Percentiles rank a stretch among this genome's conserved stretches.
Evolutionary conservation across 2,329 filamentous ascomycete species (phyloP).

Genomic region (Arthrobotrys sphaeroides): DNA sequence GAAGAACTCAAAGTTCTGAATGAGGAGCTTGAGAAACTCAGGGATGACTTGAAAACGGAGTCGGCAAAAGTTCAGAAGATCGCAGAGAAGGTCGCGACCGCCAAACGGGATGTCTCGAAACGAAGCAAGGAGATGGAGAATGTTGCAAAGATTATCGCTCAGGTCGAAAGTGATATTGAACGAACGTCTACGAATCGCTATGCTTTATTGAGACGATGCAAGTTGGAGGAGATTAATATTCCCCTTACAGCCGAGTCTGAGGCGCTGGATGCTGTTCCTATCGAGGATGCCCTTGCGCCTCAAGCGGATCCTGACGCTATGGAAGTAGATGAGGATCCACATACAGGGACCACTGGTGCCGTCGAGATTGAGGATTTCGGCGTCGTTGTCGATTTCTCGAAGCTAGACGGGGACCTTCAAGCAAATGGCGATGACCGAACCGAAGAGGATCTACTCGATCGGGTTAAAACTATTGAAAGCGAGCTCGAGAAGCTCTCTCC

Average conservation of each 20-base stretch:
- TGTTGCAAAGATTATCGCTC: constrained; percentile 76
- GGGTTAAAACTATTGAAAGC: constrained; percentile 75
- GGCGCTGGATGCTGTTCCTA: constrained; percentile 80
- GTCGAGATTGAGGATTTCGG: constrained; percentile 85
- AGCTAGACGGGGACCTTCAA: constrained; percentile 82
- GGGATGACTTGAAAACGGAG: constrained; percentile 75
- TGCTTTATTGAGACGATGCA: constrained; percentile 83
- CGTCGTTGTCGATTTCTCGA: constrained; percentile 85
- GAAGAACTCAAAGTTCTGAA: constrained; percentile 76
- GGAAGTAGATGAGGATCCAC: constrained; percentile 80
- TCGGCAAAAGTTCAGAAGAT: constrained; percentile 75
- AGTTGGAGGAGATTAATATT: constrained; percentile 89
- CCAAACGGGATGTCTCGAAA: constrained; percentile 81
- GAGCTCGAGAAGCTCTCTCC: constrained; percentile 95
- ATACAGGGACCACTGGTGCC: constrained; percentile 65
- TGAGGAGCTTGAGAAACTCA: constrained; percentile 79
- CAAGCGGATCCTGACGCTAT: constrained; percentile 81
- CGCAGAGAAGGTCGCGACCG: constrained; percentile 78
- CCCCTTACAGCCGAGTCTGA: constrained; percentile 78
- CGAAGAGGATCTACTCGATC: constrained; percentile 80
- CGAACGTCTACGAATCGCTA: constrained; percentile 86
- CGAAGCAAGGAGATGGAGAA: constrained; percentile 83
- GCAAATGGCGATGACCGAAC: constrained; percentile 63
- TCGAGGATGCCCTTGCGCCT: constrained; percentile 80
- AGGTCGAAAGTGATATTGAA: constrained; percentile 84